Base-by-base conservation (phyloP, 805 yeast species). In the Danielia reshetovae region DNA sequence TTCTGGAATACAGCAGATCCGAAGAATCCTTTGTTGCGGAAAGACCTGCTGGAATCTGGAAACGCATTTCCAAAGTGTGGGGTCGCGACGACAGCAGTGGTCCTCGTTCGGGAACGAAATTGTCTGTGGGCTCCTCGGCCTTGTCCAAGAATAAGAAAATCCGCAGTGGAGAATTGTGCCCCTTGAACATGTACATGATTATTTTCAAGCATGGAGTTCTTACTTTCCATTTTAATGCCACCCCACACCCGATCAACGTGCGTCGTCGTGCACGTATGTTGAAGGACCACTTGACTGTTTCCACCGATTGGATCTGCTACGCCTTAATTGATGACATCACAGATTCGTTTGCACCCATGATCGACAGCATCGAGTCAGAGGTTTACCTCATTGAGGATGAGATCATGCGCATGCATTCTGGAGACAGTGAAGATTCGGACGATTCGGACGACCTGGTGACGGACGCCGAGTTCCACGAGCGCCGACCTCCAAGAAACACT, bases 301-400 rank as follows among this genome's bases (percentile, higher is more conserved):
- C 90, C 2, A 79, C 97, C 0, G 97, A 93, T 58, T 93, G 98
- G 98, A 82, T 93, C 29, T 90, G 96, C 1, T 93, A 93, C 61
- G 97, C 97, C 0, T 64, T 93, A 43, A 86, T 93, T 48, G 98
- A 93, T 65, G 97, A 93, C 57, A 86, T 93, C 44, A 90, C 97
- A 0, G 98, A 93, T 68, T 95, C 95, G 0, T 93, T 86, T 68
- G 97, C 95, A 1, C 98, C 98, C 2, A 78, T 93, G 82, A 89
- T 93, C 43, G 94, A 86, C 39, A 77, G 90, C 30, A 89, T 93
- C 34, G 97, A 93, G 54, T 87, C 81, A 39, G 98, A 93, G 51
- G 97, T 93, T 15, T 87, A 88, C 55, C 74, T 78, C n/a, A 93
- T 93, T 42, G 98, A 93, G 52, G 96, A 90, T 51, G 84, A 89